Base-by-base conservation (phyloP, 495 filamentous ascomycete genomes). In the Usnea hakonensis region DNA sequence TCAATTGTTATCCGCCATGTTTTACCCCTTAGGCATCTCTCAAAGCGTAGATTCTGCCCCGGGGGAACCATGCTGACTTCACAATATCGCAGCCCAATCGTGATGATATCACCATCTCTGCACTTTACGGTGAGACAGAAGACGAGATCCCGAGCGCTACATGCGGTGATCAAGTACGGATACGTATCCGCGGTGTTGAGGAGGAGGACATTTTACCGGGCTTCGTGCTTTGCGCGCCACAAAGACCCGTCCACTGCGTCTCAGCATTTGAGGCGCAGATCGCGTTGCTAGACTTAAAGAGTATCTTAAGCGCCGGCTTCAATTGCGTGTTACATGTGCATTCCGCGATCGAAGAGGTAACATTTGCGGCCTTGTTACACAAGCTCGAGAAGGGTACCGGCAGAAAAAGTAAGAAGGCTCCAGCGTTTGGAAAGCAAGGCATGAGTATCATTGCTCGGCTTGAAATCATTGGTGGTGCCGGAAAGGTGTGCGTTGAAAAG, bases 141-240 rank as follows among this genome's bases (percentile, higher is more conserved):
- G 94, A 99, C 56, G 94, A 99, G 70, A 82, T 95, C 40, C 64
- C 73, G 14, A 79, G 79, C 36, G 91, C 87, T 28, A 88, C 87
- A 64, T 95, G 90, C 68, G 94, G 94, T 76, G 94, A 99, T 71
- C 94, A 99, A 76, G 87, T 97, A 53, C 90, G 94, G 23, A 73
- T 97, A 64, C 90, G 94, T 64, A 84, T 97, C 62, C 86, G 92
- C 60, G 94, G 95, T 66, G 86, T 95, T 37, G 94, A 99, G 76
- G 94, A 99, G 77, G 94, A 99, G 77, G 94, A 97, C 65, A 89
- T 99, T 68, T 77, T 91, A 62, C 91, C 93, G n/a, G 94, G 94
- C 32, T 99, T 96, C 76, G 94, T 98, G 37, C 84, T 98, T 19
- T 96, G 94, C 78, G 92, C 90, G 23, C 86, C 88, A 17, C 92